Evolutionary conservation across 2,329 filamentous ascomycete genomes (phyloP).

Genomic region (Arthrobotrys megalospora): DNA sequence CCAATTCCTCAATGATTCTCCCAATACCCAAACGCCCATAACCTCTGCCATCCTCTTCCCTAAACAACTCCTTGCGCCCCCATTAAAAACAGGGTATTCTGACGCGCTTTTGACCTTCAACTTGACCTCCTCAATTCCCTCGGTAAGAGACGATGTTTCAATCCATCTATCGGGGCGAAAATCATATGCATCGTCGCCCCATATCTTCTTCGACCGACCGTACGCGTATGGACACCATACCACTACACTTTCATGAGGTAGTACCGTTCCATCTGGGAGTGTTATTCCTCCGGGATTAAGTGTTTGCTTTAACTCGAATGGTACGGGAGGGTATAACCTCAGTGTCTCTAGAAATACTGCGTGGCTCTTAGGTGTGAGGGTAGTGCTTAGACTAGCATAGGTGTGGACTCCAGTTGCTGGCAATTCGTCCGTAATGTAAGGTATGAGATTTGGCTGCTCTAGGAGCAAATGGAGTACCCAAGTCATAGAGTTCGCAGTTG

Average conservation of each 20-base stretch:
- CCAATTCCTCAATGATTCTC: constrained; percentile 53
- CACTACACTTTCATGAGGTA: constrained; percentile 73
- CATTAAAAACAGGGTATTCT: constrained; percentile 58
- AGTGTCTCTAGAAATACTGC: constrained; percentile 76
- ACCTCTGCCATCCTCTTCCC: constrained; percentile 57
- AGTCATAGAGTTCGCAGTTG: constrained; percentile 76
- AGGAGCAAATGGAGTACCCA: constrained; percentile 77
- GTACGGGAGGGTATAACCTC: constrained; percentile 76
- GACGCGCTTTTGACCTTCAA: constrained; percentile 43
- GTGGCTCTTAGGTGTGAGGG: constrained; percentile 45
- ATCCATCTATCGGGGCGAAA: constrained; percentile 69
- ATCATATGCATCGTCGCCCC: constrained; percentile 67
- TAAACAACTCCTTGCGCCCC: constrained; percentile 57
- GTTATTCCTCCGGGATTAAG: constrained; percentile 65
- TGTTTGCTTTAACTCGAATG: constrained; percentile 77
- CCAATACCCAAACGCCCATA: constrained; percentile 58
- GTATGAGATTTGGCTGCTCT: constrained; percentile 69
- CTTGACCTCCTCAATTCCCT: constrained; percentile 22
- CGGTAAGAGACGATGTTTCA: neutral
- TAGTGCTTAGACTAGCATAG: constrained; percentile 65
- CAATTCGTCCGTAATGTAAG: constrained; percentile 69
- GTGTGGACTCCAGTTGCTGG: constrained; percentile 71
- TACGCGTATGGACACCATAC: constrained; percentile 78
- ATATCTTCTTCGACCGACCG: constrained; percentile 71
- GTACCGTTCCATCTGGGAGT: constrained; percentile 73